A percentile compares a stretch with the other conserved stretches of the same genome.
These are phyloP conservation scores for Zelonia costaricensis DNA, from an alignment of 208 protist genomes.

Conservation along the genomic window DNA sequence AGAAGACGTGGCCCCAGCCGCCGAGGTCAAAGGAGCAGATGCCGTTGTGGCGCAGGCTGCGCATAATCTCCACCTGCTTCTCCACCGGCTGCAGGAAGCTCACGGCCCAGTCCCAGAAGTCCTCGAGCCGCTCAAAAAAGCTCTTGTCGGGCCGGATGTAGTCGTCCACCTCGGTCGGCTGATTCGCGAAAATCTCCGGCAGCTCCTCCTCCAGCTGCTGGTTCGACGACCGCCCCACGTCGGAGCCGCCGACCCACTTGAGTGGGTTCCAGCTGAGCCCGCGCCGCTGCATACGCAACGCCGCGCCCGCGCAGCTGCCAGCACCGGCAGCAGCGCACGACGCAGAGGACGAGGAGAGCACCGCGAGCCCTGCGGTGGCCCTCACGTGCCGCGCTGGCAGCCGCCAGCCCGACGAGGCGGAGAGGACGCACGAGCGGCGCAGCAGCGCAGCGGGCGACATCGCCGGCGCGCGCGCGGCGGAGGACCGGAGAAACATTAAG, in stretches of 20 bases:
- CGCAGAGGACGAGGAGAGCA: constrained; percentile 1
- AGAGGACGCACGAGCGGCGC: neutral
- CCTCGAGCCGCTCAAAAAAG: constrained; percentile 79
- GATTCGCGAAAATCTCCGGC: constrained; percentile 83
- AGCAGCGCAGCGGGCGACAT: neutral
- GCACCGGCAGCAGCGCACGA: neutral
- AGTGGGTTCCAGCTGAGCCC: constrained; percentile 69
- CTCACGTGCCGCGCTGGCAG: neutral
- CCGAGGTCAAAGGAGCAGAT: constrained; percentile 75
- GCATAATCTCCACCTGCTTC: constrained; percentile 88
- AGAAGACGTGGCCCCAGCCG: constrained; percentile 82
- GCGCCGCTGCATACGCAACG: constrained; percentile 30
- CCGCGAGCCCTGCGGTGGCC: neutral
- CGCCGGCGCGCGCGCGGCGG: constrained; percentile 1
- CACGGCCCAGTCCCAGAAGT: constrained; percentile 88
- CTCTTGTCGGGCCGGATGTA: constrained; percentile 87
- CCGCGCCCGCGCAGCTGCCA: neutral
- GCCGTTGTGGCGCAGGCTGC: constrained; percentile 64
- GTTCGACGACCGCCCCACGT: constrained; percentile 37
- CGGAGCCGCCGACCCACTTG: constrained; percentile 41
- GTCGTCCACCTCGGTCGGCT: constrained; percentile 84
- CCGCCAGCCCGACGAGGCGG: neutral
- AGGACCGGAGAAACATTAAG: constrained; percentile 6
- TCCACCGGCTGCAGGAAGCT: constrained; percentile 85
- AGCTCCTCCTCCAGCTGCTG: constrained; percentile 77